These are phyloP conservation scores for Pythium vanterpoolii DNA, from an alignment of 352 stramenopile species.

Conservation along the genomic window DNA sequence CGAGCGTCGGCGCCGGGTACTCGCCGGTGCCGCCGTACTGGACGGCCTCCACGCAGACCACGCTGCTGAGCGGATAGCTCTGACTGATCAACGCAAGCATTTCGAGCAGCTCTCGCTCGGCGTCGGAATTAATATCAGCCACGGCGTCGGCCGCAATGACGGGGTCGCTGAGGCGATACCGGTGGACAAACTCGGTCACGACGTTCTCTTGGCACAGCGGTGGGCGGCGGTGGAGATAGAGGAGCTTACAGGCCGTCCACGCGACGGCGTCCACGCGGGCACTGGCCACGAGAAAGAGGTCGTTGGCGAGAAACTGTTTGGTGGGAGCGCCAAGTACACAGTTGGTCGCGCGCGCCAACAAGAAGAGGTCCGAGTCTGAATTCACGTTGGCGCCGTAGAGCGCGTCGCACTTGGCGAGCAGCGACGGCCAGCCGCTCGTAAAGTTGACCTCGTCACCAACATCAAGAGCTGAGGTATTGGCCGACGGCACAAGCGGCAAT, in stretches of 20 bases:
- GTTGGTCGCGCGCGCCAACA: constrained; percentile 18
- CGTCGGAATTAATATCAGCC: constrained; percentile 38
- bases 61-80: constrained; percentile 33
- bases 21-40: constrained; percentile 22
- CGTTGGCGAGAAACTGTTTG: constrained; percentile 12
- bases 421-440: constrained; percentile 27
- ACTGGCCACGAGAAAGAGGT: constrained; percentile 41
- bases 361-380: constrained; percentile 7
- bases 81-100: constrained; percentile 46
- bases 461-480: constrained; percentile 18
- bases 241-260: constrained; percentile 52
- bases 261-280: constrained; percentile 48
- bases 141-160: constrained; percentile 24
- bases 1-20: constrained; percentile 26
- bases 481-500: constrained; percentile 13
- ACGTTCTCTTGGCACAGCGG: constrained; percentile 55
- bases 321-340: constrained; percentile 23
- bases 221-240: constrained; percentile 46
- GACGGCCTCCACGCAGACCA: constrained; percentile 48
- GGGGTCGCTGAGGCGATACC: constrained; percentile 36
- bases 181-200: constrained; percentile 42
- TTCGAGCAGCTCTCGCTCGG: constrained; percentile 43
- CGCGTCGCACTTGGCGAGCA: constrained; percentile 28
- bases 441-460: constrained; percentile 22
- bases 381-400: constrained; percentile 11